These are phyloP conservation scores for Tolypocladium nubicola DNA, from an alignment of 2,329 filamentous ascomycete genomes.

Conservation along the genomic window DNA sequence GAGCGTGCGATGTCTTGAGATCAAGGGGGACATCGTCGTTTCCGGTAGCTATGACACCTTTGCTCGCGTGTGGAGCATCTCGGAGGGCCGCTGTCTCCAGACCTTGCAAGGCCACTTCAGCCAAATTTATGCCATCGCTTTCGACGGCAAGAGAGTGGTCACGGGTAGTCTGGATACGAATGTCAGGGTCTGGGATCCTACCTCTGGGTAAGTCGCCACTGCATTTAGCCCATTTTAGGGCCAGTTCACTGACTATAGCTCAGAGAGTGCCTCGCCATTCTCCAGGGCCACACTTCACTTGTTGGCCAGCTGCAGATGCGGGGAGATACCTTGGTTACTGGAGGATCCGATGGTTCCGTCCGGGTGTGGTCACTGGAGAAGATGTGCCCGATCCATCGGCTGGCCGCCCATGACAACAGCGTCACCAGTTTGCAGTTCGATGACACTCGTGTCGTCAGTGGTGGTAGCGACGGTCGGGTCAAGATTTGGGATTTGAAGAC, in stretches of 20 bases:
- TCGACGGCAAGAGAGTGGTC: slow-evolving; percentile 86
- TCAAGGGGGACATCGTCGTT: slow-evolving; percentile 94
- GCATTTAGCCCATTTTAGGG: background rate
- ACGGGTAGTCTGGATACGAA: slow-evolving; percentile 95
- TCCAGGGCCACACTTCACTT: slow-evolving; percentile 93
- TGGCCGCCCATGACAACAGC: slow-evolving; percentile 96
- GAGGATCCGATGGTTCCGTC: slow-evolving; percentile 91
- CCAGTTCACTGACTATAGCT: slow-evolving; percentile 17
- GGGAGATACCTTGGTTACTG: slow-evolving; percentile 87
- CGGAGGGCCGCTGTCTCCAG: slow-evolving; percentile 82
- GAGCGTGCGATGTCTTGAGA: slow-evolving; percentile 88
- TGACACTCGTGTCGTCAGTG: slow-evolving; percentile 87
- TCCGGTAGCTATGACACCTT: slow-evolving; percentile 97
- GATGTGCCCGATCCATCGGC: slow-evolving; percentile 83
- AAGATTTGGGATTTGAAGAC: slow-evolving; percentile 98
- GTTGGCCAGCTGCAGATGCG: slow-evolving; percentile 96
- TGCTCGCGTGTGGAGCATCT: slow-evolving; percentile 95
- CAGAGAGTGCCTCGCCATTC: slow-evolving; percentile 73
- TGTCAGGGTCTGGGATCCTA: slow-evolving; percentile 92
- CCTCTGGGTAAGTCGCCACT: slow-evolving; percentile 54
- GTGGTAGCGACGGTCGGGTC: slow-evolving; percentile 92
- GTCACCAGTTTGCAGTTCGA: slow-evolving; percentile 97
- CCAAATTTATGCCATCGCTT: slow-evolving; percentile 97
- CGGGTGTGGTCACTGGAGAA: slow-evolving; percentile 90
- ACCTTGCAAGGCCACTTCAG: slow-evolving; percentile 93